Conservation (phyloP, 768 basidiomycete genomes). For the Rhodotorula babjevae region DNA sequence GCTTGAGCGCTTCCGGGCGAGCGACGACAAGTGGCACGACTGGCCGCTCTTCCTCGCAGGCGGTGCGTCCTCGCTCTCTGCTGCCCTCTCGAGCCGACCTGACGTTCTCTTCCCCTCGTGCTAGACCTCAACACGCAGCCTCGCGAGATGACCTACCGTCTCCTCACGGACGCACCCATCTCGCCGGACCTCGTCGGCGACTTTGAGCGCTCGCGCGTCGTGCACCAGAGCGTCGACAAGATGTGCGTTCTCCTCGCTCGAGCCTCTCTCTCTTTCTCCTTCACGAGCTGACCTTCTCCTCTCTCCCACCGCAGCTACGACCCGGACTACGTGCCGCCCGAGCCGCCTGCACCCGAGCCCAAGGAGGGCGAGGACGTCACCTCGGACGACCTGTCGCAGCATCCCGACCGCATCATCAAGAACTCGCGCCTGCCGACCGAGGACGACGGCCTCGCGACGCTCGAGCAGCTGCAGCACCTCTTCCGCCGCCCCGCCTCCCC, state of each 20-base stretch:
- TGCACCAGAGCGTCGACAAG: conserved; percentile 33
- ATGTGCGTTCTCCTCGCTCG: not conserved
- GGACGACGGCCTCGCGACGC: conserved; percentile 60
- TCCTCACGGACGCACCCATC: conserved; percentile 45
- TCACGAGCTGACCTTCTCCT: too few species aligned
- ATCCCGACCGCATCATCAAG: conserved; percentile 60
- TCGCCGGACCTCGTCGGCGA: conserved; percentile 54
- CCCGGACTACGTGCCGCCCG: conserved; percentile 19
- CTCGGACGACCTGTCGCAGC: conserved; percentile 53
- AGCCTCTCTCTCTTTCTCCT: not conserved
- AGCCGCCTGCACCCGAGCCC: conserved; percentile 19
- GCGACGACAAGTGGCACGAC: conserved; percentile 48
- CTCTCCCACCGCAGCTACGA: not conserved
- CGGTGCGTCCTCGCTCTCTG: conserved; percentile 53
- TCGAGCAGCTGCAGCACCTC: conserved; percentile 51
- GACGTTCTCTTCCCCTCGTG: not conserved
- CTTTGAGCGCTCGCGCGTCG: conserved; percentile 30
- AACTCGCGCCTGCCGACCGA: conserved; percentile 66
- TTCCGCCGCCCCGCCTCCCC: conserved; percentile 44
- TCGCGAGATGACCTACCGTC: conserved; percentile 71
- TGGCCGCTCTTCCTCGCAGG: conserved; percentile 84
- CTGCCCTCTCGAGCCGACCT: not conserved
- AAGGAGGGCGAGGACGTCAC: conserved; percentile 47
- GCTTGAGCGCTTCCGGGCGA: conserved; percentile 54
- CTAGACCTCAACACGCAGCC: conserved; percentile 89